Evolutionary conservation across 2,329 filamentous ascomycete genomes (phyloP).

Genomic region (Pseudocercospora vitis): DNA sequence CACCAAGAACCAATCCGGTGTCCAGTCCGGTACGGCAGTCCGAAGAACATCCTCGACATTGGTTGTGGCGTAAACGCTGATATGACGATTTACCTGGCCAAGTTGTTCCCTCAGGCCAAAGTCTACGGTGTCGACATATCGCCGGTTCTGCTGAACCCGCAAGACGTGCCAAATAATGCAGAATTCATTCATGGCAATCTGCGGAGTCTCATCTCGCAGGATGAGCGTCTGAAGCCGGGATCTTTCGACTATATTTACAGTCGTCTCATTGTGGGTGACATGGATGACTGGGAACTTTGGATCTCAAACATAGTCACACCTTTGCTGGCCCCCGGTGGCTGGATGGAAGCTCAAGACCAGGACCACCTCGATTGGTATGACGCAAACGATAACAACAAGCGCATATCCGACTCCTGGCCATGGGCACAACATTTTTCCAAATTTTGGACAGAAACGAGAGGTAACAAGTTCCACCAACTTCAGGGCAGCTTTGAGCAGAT

Average conservation of each 20-base stretch:
- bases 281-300: constrained; percentile 14
- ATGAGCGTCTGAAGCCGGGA: constrained; percentile 8
- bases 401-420: constrained; percentile 5
- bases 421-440: constrained; percentile 5
- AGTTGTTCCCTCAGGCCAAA: constrained; percentile 12
- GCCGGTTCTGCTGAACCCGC: neutral
- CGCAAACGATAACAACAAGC: neutral
- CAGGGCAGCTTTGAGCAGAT: neutral
- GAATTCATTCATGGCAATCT: constrained; percentile 18
- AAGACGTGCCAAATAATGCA: constrained; percentile 9
- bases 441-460: neutral
- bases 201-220: constrained; percentile 7
- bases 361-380: constrained; percentile 8
- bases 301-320: constrained; percentile 6
- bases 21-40: neutral
- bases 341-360: constrained; percentile 17
- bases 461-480: constrained; percentile 3
- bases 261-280: constrained; percentile 11
- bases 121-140: constrained; percentile 20
- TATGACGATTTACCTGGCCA: constrained; percentile 25
- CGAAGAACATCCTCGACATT: constrained; percentile 32
- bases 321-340: constrained; percentile 10
- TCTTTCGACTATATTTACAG: constrained; percentile 16
- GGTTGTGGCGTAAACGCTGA: constrained; percentile 45
- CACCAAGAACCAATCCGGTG: constrained; percentile 9